phyloP scores from a whole-genome alignment of 495 filamentous ascomycete species.

The Neurospora sp. region DNA sequence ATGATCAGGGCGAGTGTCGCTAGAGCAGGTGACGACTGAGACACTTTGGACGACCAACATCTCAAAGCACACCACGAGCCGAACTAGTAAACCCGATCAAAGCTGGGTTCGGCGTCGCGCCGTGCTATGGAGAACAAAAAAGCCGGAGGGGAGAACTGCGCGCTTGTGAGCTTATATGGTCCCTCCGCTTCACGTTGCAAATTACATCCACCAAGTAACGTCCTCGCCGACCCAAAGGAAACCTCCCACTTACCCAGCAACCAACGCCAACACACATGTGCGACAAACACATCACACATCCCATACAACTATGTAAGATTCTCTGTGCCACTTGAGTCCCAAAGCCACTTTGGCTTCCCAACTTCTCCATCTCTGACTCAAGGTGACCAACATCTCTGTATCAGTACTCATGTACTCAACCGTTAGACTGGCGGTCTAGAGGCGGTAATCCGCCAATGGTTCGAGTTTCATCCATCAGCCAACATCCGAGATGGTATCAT shows the following conservation, averaged over 20 bases:
- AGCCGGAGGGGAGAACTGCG: background rate
- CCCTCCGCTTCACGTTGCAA: background rate
- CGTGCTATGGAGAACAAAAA: background rate
- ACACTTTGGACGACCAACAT: background rate
- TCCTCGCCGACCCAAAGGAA: background rate
- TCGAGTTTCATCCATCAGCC: background rate
- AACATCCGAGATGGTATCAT: background rate
- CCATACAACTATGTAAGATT: background rate
- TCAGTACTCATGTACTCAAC: background rate
- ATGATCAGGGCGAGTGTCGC: background rate
- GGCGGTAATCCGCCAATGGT: background rate
- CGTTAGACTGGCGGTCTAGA: background rate
- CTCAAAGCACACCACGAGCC: background rate
- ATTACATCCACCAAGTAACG: background rate
- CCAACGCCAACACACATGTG: background rate
- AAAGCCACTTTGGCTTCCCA: background rate
- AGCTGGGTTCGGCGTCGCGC: background rate
- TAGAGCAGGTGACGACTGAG: background rate
- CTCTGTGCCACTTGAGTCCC: background rate
- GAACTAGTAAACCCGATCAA: background rate
- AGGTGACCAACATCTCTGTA: background rate
- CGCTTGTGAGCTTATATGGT: background rate
- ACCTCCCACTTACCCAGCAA: background rate
- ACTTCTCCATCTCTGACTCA: background rate
- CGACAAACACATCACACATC: background rate